Percentiles rank a stretch among this genome's conserved stretches.
These are phyloP conservation scores for Cyclocybe aegerita DNA, from an alignment of 768 basidiomycete species.

Conservation along the genomic window DNA sequence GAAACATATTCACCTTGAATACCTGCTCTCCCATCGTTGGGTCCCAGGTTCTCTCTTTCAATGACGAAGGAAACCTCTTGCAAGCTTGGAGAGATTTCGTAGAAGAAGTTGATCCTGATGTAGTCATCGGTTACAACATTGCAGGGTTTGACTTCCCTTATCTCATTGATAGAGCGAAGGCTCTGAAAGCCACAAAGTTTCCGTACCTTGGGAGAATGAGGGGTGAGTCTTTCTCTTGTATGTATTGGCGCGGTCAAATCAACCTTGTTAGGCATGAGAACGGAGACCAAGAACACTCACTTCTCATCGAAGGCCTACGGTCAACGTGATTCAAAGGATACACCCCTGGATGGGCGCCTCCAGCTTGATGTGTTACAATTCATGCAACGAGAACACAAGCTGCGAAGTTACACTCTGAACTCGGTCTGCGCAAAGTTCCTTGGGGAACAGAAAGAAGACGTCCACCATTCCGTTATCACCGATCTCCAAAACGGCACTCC, in stretches of 20 bases:
- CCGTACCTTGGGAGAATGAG: constrained; percentile 74
- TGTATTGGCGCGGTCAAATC: constrained; percentile 5
- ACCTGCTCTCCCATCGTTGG: constrained; percentile 95
- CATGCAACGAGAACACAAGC: constrained; percentile 98
- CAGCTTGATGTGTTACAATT: constrained; percentile 96
- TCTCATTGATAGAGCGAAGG: constrained; percentile 87
- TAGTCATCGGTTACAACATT: constrained; percentile 96
- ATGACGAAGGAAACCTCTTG: constrained; percentile 74
- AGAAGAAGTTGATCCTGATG: constrained; percentile 87
- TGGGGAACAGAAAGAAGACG: constrained; percentile 99
- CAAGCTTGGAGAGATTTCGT: constrained; percentile 89
- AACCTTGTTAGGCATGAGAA: constrained; percentile 55
- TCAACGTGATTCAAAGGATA: constrained; percentile 94
- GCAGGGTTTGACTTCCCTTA: constrained; percentile 96
- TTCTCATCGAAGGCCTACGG: constrained; percentile 99
- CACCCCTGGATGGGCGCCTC: constrained; percentile 84
- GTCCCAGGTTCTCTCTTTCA: constrained; percentile 88
- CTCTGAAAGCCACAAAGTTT: constrained; percentile 69
- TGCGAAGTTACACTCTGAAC: constrained; percentile 96
- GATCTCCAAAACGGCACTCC: constrained; percentile 96
- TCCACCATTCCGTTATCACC: constrained; percentile 97
- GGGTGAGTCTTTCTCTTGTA: constrained; percentile 39
- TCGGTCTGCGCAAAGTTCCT: constrained; percentile 97
- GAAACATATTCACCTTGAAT: constrained; percentile 95
- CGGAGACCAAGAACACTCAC: constrained; percentile 89